Percentiles rank a stretch among this genome's conserved stretches.
Conservation (phyloP, 2,329 filamentous ascomycete species). For the Curvularia sp. region DNA sequence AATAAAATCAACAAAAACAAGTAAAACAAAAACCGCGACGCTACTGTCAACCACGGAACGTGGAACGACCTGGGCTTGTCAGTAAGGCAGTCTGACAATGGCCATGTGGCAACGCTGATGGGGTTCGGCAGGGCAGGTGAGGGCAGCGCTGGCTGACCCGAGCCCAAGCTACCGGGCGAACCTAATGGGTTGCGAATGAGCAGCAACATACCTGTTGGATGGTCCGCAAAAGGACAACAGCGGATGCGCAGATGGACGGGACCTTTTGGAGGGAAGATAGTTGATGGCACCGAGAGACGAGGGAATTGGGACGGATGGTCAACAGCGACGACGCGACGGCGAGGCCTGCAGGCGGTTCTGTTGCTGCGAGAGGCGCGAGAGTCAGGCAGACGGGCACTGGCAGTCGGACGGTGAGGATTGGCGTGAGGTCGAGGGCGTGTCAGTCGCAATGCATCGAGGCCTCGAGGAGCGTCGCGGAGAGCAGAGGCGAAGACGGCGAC, state of each 20-base stretch:
- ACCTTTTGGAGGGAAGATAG: neutral
- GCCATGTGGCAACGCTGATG: constrained; percentile 11
- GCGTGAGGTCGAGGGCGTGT: neutral
- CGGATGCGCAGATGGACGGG: neutral
- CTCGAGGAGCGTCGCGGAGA: neutral
- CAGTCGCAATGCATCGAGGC: constrained; percentile 1
- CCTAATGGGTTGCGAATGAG: constrained; percentile 13
- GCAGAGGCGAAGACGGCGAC: constrained; percentile 11
- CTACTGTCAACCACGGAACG: constrained; percentile 26
- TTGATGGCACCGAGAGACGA: neutral
- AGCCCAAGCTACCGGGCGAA: constrained; percentile 21
- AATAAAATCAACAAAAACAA: constrained; percentile 8
- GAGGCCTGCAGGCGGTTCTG: neutral
- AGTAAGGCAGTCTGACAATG: constrained; percentile 15
- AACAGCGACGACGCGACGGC: neutral
- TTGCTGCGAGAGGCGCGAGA: neutral
- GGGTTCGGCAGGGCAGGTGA: constrained; percentile 19
- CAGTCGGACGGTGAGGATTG: neutral
- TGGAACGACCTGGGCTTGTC: constrained; percentile 17
- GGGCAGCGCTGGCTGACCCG: constrained; percentile 21
- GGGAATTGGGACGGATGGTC: neutral
- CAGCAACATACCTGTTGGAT: constrained; percentile 19
- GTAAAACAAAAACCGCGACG: constrained; percentile 14
- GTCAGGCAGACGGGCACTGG: too few species aligned
- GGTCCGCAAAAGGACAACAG: neutral